Conservation (phyloP, 1,284 basidiomycete species). For the Porodaedalea pini region DNA sequence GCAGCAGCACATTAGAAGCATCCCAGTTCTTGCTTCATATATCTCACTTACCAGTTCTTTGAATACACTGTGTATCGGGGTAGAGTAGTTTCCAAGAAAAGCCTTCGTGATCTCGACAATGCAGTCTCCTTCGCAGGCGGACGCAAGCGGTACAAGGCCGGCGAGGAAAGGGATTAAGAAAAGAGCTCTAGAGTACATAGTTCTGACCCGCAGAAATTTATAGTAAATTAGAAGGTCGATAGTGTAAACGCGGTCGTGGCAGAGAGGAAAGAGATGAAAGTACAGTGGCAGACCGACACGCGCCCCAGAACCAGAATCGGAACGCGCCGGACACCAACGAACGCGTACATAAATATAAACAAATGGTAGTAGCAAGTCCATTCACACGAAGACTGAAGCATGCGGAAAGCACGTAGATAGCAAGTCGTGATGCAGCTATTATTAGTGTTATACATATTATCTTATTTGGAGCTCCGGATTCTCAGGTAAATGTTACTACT, state of each 20-base stretch:
- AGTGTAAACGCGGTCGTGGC: neutral
- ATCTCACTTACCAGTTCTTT: conserved; percentile 37
- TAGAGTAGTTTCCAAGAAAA: conserved; percentile 48
- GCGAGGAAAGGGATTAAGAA: neutral
- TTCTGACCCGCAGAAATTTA: conserved; percentile 1
- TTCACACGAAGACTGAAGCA: too few relatives aligned
- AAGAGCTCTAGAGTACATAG: conserved; percentile 13
- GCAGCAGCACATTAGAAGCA: neutral
- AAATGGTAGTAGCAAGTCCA: too few relatives aligned
- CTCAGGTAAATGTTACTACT: too few relatives aligned
- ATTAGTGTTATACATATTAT: too few relatives aligned
- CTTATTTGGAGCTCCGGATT: too few relatives aligned
- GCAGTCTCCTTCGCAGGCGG: conserved; percentile 67
- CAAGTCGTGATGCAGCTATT: too few relatives aligned
- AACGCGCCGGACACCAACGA: too few relatives aligned
- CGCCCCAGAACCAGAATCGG: too few relatives aligned
- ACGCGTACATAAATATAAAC: too few relatives aligned
- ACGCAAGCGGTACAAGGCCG: neutral
- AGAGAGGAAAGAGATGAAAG: neutral
- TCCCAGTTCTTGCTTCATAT: too few relatives aligned
- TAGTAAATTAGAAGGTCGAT: neutral
- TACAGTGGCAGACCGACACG: too few relatives aligned
- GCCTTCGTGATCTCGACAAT: conserved; percentile 55
- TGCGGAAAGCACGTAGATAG: too few relatives aligned
- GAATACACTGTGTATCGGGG: conserved; percentile 37